A percentile compares a stretch with the other conserved stretches of the same genome.
These are phyloP conservation scores for Penicillium psychrosexuale DNA, from an alignment of 2,329 filamentous ascomycete genomes.

Conservation along the genomic window DNA sequence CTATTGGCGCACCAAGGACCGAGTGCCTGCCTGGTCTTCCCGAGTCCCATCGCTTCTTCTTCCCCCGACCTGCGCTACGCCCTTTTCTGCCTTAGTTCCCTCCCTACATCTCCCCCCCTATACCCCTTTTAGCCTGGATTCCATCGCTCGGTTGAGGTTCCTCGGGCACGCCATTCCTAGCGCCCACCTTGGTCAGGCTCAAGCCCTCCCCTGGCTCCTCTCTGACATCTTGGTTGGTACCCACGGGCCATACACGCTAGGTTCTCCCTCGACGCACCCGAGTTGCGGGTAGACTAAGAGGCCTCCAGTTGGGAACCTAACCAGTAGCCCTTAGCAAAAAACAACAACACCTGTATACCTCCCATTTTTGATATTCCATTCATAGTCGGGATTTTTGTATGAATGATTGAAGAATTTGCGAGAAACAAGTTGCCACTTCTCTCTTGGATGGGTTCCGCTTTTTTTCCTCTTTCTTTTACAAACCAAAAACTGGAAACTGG, in stretches of 20 bases:
- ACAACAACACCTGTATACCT: constrained; percentile 14
- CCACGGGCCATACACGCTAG: constrained; percentile 34
- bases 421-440: constrained; percentile 22
- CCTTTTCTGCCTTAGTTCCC: constrained; percentile 32
- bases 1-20: not conserved
- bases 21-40: constrained; percentile 20
- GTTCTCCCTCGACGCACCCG: constrained; percentile 32
- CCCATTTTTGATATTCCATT: not conserved
- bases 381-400: not conserved
- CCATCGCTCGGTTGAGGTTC: constrained; percentile 28
- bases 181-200: constrained; percentile 11
- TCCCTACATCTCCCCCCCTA: constrained; percentile 18
- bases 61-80: constrained; percentile 38
- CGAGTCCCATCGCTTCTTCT: constrained; percentile 29
- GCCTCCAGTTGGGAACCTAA: constrained; percentile 20
- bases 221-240: constrained; percentile 31
- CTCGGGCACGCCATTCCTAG: constrained; percentile 35
- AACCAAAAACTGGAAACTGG: not conserved
- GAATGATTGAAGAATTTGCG: constrained; percentile 7
- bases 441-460: constrained; percentile 7
- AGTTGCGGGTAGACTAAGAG: constrained; percentile 37
- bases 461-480: not conserved
- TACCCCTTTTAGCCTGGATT: constrained; percentile 13
- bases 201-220: constrained; percentile 8
- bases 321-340: constrained; percentile 15